Base-by-base conservation (phyloP, 179 eudicot species). In the Silene vulgaris region DNA sequence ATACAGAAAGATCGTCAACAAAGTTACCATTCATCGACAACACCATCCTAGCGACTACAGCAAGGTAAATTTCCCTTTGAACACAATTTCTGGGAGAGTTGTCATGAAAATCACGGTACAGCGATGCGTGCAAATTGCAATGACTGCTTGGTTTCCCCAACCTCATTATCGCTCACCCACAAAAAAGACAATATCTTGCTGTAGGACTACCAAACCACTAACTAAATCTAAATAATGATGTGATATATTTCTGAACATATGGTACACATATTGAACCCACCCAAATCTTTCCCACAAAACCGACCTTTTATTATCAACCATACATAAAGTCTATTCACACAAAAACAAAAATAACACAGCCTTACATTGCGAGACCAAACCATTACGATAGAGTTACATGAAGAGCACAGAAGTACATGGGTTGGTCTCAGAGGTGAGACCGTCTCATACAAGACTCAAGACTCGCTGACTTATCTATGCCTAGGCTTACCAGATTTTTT, bases 401-500 rank as follows among this genome's bases (percentile, higher is more conserved):
- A 13, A 14, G 59, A 52, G 19, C 59, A 52, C 59, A 14, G 11
- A 45, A 52, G 59, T 52, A 52, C 59, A 52, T 52, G 59, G 59
- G 17, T 52, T 52, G 17, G 19, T 16, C 59, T 52, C 59, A 52
- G 14, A 52, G 16, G n/a, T 52, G 59, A 52, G 17, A 52, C 59
- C 59, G 59, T 52, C 59, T 52, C 59, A 52, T 52, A 52, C 59
- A 52, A 12, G 17, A 52, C 29, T 23, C 26, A 23, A 23, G 26
- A 23, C 26, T 23, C 26, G 26, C 26, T 23, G 26, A 23, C 13
- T 74, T 45, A 54, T 23, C 28, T 71, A 68, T n/a, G 69, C 29
- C 74, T 77, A 14, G 32, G 57, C 32, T 74, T 80, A 77, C 73
- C 86, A 65, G 76, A 14, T 74, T 77, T 70, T 50, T 52, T 80